Conservation (phyloP, 2,329 filamentous ascomycete species). For the Venturiaceae sp. region DNA sequence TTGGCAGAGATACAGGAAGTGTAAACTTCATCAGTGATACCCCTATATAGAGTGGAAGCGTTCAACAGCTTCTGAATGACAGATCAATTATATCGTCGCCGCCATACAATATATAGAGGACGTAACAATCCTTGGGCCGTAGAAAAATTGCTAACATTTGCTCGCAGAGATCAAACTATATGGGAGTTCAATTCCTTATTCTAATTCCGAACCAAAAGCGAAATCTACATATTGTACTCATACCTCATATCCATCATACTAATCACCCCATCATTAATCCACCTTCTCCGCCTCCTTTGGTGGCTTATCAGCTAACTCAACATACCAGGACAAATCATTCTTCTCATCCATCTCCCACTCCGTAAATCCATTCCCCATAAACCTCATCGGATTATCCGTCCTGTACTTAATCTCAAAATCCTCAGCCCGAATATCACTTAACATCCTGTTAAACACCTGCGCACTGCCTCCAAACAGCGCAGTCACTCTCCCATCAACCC, state of each 20-base stretch:
- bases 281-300: too few relatives aligned
- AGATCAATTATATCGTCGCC: neutral
- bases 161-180: too few relatives aligned
- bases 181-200: too few relatives aligned
- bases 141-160: too few relatives aligned
- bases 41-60: neutral
- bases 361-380: conserved; percentile 41
- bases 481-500: neutral
- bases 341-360: conserved; percentile 27
- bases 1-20: neutral
- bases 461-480: neutral
- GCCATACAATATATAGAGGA: too few relatives aligned
- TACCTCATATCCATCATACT: too few relatives aligned
- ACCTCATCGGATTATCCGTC: conserved; percentile 34
- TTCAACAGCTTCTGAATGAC: neutral
- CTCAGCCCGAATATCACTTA: conserved; percentile 31
- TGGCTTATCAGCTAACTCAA: too few relatives aligned
- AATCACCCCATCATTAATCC: too few relatives aligned
- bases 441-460: conserved; percentile 14
- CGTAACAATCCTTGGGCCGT: too few relatives aligned
- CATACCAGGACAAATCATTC: too few relatives aligned
- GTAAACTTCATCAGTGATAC: neutral
- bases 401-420: conserved; percentile 39
- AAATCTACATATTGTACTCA: too few relatives aligned
- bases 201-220: too few relatives aligned